Percentiles rank a stretch among this genome's conserved stretches.
These are phyloP conservation scores for Macrolepiota fuliginosa DNA, from an alignment of 768 basidiomycete species.

Conservation along the genomic window DNA sequence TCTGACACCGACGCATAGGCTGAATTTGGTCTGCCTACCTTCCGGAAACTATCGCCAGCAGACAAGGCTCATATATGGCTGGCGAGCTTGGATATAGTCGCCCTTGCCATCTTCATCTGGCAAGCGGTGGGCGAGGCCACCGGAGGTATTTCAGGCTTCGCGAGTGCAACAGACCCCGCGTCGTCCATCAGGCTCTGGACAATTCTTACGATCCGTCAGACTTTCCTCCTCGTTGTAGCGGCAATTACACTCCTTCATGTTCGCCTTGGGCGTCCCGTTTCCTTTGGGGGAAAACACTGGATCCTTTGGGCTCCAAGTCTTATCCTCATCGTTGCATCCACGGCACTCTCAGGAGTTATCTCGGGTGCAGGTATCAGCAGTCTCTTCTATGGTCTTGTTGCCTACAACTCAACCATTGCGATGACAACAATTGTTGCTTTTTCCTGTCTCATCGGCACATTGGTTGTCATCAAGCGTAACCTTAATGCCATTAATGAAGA, in stretches of 20 bases:
- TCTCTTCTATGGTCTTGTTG: slow-evolving; percentile 59
- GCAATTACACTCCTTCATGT: slow-evolving; percentile 66
- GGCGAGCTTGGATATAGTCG: slow-evolving; percentile 61
- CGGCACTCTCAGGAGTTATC: slow-evolving; percentile 55
- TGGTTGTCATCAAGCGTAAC: slow-evolving; percentile 65
- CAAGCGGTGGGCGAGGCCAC: slow-evolving; percentile 54
- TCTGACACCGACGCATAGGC: slow-evolving; percentile 39
- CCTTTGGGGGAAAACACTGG: slow-evolving; percentile 71
- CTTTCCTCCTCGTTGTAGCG: slow-evolving; percentile 61
- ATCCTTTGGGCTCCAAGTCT: slow-evolving; percentile 69
- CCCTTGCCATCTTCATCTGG: slow-evolving; percentile 65
- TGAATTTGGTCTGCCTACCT: slow-evolving; percentile 74
- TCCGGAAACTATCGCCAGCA: slow-evolving; percentile 60
- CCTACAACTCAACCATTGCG: slow-evolving; percentile 54
- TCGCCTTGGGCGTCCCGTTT: slow-evolving; percentile 65
- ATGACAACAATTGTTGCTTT: slow-evolving; percentile 52
- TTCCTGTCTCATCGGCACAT: slow-evolving; percentile 58
- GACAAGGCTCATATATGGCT: slow-evolving; percentile 77
- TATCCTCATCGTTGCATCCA: slow-evolving; percentile 53
- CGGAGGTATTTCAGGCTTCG: slow-evolving; percentile 42
- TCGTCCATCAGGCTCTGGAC: slow-evolving; percentile 69
- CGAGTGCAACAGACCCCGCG: slow-evolving; percentile 44
- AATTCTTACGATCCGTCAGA: slow-evolving; percentile 62
- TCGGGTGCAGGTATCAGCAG: slow-evolving; percentile 49
- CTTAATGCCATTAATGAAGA: slow-evolving; percentile 52